These are phyloP conservation scores for Didymella pomorum DNA, from an alignment of 2,329 filamentous ascomycete genomes.

Conservation along the genomic window DNA sequence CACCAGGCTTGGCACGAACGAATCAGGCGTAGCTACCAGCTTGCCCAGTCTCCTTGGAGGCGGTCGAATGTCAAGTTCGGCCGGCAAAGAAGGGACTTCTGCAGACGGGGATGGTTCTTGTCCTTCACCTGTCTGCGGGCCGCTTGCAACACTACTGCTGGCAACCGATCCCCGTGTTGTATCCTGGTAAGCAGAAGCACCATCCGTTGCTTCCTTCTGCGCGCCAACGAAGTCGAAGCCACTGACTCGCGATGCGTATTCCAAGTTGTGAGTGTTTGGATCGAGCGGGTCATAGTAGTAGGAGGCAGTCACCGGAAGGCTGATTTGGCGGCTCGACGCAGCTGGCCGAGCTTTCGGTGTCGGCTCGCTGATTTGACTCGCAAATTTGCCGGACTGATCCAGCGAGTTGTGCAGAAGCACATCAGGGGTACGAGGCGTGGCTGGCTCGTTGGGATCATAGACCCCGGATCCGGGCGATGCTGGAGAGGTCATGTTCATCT, in stretches of 20 bases:
- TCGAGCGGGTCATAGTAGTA: slow-evolving; percentile 56
- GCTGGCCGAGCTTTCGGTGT: slow-evolving; percentile 49
- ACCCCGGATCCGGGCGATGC: slow-evolving; percentile 49
- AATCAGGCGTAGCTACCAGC: slow-evolving; percentile 71
- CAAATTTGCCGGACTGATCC: slow-evolving; percentile 32
- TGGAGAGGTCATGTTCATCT: slow-evolving; percentile 59
- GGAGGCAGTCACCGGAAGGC: slow-evolving; percentile 54
- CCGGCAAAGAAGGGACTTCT: slow-evolving; percentile 33
- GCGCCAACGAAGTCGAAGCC: slow-evolving; percentile 52
- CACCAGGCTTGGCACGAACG: slow-evolving; percentile 70
- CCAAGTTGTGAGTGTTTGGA: slow-evolving; percentile 55
- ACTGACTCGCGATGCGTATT: slow-evolving; percentile 57
- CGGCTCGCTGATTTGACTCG: slow-evolving; percentile 46
- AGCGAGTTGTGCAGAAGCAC: slow-evolving; percentile 46
- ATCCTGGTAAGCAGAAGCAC: slow-evolving; percentile 38
- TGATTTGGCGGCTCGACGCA: slow-evolving; percentile 54
- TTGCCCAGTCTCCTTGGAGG: slow-evolving; percentile 65
- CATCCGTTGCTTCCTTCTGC: slow-evolving; percentile 27
- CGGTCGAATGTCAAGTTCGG: slow-evolving; percentile 46
- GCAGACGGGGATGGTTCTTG: slow-evolving; percentile 28
- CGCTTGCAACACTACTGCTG: slow-evolving; percentile 27
- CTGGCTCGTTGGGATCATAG: slow-evolving; percentile 48
- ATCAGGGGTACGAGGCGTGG: slow-evolving; percentile 50
- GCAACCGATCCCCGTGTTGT: slow-evolving; percentile 39
- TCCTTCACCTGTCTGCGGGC: slow-evolving; percentile 26